Evolutionary conservation across 2,329 filamentous ascomycete species (phyloP).

Genomic region (Conoideocrella luteorostrata): DNA sequence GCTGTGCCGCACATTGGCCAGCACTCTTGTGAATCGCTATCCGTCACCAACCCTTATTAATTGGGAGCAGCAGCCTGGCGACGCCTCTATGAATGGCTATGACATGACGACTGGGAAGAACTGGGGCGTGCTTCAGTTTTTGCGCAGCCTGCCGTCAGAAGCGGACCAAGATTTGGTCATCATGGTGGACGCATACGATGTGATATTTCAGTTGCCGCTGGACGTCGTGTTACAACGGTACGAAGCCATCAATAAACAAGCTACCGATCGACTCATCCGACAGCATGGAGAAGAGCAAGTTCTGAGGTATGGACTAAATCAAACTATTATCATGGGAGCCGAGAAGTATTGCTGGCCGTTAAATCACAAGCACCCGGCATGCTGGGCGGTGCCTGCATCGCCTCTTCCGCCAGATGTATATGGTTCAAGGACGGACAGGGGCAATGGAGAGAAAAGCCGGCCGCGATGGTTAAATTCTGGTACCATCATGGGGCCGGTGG

Average conservation of each 20-base stretch:
- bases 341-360: conserved; percentile 1
- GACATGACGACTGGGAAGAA: background rate
- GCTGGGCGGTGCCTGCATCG: background rate
- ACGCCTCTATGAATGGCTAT: background rate
- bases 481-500: background rate
- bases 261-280: background rate
- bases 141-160: background rate
- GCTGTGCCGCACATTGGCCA: background rate
- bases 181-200: background rate
- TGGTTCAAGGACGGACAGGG: background rate
- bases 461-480: background rate
- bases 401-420: background rate
- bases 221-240: background rate
- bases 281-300: background rate
- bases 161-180: background rate
- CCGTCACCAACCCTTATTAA: background rate
- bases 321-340: background rate
- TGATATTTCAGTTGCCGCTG: background rate
- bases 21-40: background rate
- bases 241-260: background rate
- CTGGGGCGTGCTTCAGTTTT: background rate
- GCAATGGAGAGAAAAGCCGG: background rate
- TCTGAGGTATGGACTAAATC: background rate
- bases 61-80: background rate
- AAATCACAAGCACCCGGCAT: background rate